These are phyloP conservation scores for Lenzites betulinus DNA, from an alignment of 768 basidiomycete species.

Conservation along the genomic window DNA sequence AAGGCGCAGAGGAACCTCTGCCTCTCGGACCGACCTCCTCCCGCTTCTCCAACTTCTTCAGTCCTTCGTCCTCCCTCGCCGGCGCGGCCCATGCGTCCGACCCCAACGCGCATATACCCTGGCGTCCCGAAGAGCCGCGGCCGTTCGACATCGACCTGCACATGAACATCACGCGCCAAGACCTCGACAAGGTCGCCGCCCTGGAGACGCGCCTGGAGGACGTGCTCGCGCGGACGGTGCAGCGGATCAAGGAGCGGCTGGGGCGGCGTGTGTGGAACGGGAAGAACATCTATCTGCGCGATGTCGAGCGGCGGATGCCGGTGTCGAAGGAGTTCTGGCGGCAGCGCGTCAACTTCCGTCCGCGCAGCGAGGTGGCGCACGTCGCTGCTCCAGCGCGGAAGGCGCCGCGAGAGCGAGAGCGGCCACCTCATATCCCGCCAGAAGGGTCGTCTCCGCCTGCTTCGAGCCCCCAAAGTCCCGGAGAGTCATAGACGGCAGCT, in stretches of 20 bases:
- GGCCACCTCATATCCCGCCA: background rate
- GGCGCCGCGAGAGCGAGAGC: background rate
- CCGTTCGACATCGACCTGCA: slow-evolving; percentile 57
- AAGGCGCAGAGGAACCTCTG: background rate
- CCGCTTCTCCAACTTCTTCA: slow-evolving; percentile 19
- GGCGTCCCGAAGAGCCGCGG: slow-evolving; percentile 34
- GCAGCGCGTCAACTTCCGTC: slow-evolving; percentile 48
- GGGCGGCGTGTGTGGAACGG: slow-evolving; percentile 73
- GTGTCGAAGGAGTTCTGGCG: slow-evolving; percentile 52
- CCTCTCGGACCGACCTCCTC: slow-evolving; percentile 7
- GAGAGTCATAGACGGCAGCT: slow-evolving; percentile 9
- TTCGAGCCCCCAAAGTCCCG: background rate
- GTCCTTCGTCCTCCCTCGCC: slow-evolving; percentile 13
- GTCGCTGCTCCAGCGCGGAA: background rate
- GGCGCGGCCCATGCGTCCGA: background rate
- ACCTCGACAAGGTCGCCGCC: slow-evolving; percentile 49
- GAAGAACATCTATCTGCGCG: slow-evolving; percentile 56
- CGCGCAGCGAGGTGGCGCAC: slow-evolving; percentile 7
- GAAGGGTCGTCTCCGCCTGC: background rate
- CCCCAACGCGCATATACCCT: background rate
- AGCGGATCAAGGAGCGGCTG: slow-evolving; percentile 73
- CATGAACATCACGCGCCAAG: slow-evolving; percentile 54
- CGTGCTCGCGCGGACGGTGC: slow-evolving; percentile 51
- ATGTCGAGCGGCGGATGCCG: slow-evolving; percentile 31
- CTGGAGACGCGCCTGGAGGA: slow-evolving; percentile 45